A percentile compares a stretch with the other conserved stretches of the same genome.
These are phyloP conservation scores for Boletus huronensis DNA, from an alignment of 768 basidiomycete species.

Conservation along the genomic window DNA sequence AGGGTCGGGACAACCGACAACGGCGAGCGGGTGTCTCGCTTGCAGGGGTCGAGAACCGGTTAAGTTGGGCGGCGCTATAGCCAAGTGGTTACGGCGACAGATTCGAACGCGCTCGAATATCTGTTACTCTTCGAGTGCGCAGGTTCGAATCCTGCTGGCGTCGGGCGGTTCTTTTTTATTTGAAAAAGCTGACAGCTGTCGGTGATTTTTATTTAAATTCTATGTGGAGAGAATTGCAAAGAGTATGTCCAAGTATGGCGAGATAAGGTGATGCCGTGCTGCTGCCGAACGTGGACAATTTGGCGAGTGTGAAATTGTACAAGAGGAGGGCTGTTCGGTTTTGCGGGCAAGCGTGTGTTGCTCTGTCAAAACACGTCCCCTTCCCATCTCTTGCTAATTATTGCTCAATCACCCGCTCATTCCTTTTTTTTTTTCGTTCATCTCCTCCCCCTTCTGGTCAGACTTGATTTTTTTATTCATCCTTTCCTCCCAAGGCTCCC, in stretches of 20 bases:
- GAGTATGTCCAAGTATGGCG: conserved; percentile 11
- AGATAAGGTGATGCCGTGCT: conserved; percentile 11
- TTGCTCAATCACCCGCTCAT: conserved; percentile 24
- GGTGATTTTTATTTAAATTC: too few relatives aligned
- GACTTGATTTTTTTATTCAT: background rate
- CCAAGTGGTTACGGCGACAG: conserved; percentile 79
- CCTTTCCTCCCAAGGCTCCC: background rate
- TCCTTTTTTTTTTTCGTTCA: conserved; percentile 8
- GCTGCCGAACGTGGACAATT: conserved; percentile 21
- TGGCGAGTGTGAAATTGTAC: conserved; percentile 5
- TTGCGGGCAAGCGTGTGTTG: background rate
- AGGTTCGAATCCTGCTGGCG: conserved; percentile 68
- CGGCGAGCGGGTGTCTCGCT: too few relatives aligned
- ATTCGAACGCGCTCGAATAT: conserved; percentile 48
- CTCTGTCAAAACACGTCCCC: background rate
- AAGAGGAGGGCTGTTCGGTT: conserved; percentile 11
- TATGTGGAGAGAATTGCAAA: too few relatives aligned
- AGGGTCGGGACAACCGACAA: too few relatives aligned
- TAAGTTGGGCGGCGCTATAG: conserved; percentile 58
- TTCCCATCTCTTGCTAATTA: conserved; percentile 26
- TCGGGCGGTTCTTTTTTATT: conserved; percentile 33
- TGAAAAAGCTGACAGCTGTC: background rate
- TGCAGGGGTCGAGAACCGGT: background rate
- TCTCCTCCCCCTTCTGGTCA: conserved; percentile 2
- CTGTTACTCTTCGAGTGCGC: conserved; percentile 67